Evolutionary conservation across 2,329 filamentous ascomycete species (phyloP).

Genomic region (Cytospora piceicola): DNA sequence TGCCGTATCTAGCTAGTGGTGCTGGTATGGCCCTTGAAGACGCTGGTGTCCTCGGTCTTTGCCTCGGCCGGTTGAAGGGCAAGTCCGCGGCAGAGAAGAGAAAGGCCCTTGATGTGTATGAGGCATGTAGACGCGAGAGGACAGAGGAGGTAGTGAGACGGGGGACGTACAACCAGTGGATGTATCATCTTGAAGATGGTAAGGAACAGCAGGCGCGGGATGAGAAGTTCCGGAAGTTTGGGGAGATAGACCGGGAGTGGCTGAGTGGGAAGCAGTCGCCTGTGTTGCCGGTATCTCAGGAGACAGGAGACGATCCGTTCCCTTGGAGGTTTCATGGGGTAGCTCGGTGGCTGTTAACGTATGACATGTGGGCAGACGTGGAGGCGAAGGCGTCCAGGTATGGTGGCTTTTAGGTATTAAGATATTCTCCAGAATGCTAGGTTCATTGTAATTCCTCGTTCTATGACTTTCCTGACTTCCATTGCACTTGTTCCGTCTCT

Average conservation of each 20-base stretch:
- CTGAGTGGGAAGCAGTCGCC: constrained; percentile 32
- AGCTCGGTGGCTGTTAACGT: constrained; percentile 45
- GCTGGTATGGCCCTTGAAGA: constrained; percentile 67
- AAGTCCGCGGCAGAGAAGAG: constrained; percentile 42
- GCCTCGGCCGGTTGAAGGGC: constrained; percentile 51
- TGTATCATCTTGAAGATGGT: constrained; percentile 66
- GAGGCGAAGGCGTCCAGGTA: constrained; percentile 39
- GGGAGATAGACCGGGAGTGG: constrained; percentile 40
- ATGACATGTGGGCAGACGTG: constrained; percentile 45
- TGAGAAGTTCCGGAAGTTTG: constrained; percentile 39
- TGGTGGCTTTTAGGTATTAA: neutral
- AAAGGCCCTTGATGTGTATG: constrained; percentile 52
- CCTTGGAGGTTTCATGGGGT: constrained; percentile 47
- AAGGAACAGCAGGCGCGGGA: constrained; percentile 59
- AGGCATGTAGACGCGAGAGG: constrained; percentile 59
- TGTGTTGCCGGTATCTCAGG: constrained; percentile 34
- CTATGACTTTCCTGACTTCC: neutral
- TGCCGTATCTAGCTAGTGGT: constrained; percentile 62
- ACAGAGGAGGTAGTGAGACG: constrained; percentile 63
- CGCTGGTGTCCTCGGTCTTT: constrained; percentile 59
- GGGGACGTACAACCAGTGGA: constrained; percentile 63
- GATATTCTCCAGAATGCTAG: neutral
- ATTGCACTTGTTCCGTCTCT: too few relatives aligned
- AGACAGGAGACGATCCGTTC: constrained; percentile 46
- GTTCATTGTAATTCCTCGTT: neutral